Evolutionary conservation across 1,139 yeast species (phyloP).

Genomic region (Taphrina communis): DNA sequence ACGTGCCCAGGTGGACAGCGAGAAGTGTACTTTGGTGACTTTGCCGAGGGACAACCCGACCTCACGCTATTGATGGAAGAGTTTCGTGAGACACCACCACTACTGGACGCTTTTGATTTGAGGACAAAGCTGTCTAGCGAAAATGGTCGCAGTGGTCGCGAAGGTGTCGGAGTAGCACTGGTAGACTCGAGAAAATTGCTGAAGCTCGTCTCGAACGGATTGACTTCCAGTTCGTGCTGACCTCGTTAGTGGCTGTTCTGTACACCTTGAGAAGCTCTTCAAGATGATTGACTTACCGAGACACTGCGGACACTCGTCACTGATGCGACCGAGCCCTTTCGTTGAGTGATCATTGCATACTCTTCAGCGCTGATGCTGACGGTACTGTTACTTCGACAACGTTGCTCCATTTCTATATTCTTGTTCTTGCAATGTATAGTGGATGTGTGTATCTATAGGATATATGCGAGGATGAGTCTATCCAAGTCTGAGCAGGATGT

Average conservation of each 20-base stretch:
- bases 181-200: slow-evolving; percentile 1
- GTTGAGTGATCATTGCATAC: not conserved
- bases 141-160: slow-evolving; percentile 18
- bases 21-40: not conserved
- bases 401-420: slow-evolving; percentile 9
- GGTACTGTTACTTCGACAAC: not conserved
- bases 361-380: not conserved
- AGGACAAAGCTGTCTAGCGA: slow-evolving; percentile 14
- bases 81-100: slow-evolving; percentile 1
- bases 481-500: too few relatives aligned
- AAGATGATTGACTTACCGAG: not conserved
- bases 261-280: not conserved
- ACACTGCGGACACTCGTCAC: slow-evolving; percentile 7
- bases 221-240: slow-evolving; percentile 22
- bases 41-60: slow-evolving; percentile 4
- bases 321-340: slow-evolving; percentile 7
- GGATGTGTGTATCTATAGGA: too few relatives aligned
- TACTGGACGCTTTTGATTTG: not conserved
- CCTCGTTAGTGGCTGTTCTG: not conserved
- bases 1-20: slow-evolving; percentile 7
- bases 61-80: slow-evolving; percentile 18
- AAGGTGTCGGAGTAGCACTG: not conserved
- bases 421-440: not conserved
- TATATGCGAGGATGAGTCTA: too few relatives aligned
- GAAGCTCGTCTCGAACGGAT: slow-evolving; percentile 28